Evolutionary conservation across 2,329 filamentous ascomycete genomes (phyloP).

Genomic region (Botrytis fabae): DNA sequence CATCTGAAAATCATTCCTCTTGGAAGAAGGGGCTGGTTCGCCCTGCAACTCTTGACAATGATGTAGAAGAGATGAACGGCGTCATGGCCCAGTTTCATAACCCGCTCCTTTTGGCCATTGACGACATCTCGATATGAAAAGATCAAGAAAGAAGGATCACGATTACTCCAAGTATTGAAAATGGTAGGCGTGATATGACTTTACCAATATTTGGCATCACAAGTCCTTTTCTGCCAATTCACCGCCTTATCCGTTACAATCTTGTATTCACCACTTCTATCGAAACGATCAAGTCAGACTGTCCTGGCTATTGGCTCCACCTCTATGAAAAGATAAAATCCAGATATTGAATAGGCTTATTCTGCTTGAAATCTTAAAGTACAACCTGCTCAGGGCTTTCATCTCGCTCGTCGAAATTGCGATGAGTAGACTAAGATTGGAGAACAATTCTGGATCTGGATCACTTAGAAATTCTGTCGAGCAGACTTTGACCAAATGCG

Average conservation of each 20-base stretch:
- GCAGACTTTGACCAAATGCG: not conserved
- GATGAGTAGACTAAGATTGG: too few relatives aligned
- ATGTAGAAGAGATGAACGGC: not conserved
- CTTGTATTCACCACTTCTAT: not conserved
- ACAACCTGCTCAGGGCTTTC: too few relatives aligned
- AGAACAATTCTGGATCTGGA: too few relatives aligned
- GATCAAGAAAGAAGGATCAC: not conserved
- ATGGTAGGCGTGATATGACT: not conserved
- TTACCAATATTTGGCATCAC: not conserved
- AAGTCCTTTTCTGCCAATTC: not conserved
- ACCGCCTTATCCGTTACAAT: not conserved
- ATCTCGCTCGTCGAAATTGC: too few relatives aligned
- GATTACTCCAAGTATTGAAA: not conserved
- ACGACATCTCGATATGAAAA: not conserved
- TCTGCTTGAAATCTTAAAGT: not conserved
- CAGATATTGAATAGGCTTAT: not conserved
- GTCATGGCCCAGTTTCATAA: not conserved
- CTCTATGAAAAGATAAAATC: not conserved
- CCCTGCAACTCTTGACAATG: not conserved
- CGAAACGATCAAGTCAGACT: rapidly evolving
- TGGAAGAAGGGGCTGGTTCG: not conserved
- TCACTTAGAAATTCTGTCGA: not conserved
- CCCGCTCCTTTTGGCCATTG: not conserved
- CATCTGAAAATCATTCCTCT: not conserved
- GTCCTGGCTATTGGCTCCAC: not conserved